A percentile compares a stretch with the other conserved stretches of the same genome.
These are phyloP conservation scores for Knoxia roxburghii DNA, from an alignment of 257 asterid genomes.

Conservation along the genomic window DNA sequence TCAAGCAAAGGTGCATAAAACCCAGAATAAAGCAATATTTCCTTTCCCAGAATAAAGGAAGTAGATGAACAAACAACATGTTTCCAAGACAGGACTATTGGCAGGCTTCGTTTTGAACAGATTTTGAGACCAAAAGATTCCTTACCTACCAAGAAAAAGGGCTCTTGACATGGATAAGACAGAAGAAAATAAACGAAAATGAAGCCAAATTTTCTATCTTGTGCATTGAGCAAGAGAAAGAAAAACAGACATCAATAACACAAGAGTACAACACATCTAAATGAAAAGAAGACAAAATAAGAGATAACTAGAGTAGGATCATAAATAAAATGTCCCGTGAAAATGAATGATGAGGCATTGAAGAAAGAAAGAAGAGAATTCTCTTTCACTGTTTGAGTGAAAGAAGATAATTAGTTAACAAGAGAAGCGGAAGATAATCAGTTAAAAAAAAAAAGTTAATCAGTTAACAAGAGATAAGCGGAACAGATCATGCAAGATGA, in stretches of 20 bases:
- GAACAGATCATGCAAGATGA: background rate
- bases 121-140: too few species aligned
- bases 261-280: background rate
- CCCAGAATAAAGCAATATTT: too few species aligned
- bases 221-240: background rate
- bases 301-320: background rate
- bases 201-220: background rate
- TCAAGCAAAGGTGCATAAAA: background rate
- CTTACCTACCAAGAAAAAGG: background rate
- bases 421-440: too few species aligned
- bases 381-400: background rate
- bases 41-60: too few species aligned
- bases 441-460: too few species aligned
- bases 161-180: background rate
- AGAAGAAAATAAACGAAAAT: background rate
- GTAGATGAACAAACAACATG: too few species aligned
- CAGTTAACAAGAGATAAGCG: too few species aligned
- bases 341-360: background rate
- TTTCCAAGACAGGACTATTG: background rate
- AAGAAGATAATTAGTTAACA: background rate
- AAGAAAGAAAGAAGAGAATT: slow-evolving; percentile 5
- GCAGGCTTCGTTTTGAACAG: background rate
- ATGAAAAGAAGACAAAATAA: background rate
- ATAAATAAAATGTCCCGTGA: background rate
- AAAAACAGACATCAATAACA: background rate